These are phyloP conservation scores for Phalaenopsis equestris DNA, from an alignment of 106 monocot species.

Conservation along the genomic window DNA sequence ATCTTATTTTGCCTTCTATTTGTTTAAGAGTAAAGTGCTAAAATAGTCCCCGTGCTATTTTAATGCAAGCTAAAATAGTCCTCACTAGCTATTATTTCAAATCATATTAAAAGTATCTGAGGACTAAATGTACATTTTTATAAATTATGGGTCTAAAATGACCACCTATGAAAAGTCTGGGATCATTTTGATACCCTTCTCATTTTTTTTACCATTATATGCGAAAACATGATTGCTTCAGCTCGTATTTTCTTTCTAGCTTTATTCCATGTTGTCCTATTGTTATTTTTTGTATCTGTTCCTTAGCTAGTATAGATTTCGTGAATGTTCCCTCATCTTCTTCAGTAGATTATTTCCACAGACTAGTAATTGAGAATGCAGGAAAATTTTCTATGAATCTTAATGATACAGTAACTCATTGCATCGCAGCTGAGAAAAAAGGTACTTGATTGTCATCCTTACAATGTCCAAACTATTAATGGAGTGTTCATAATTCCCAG, in stretches of 20 bases:
- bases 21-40: too few species aligned
- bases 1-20: neutral
- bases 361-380: conserved; percentile 84
- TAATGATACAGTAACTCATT: conserved; percentile 89
- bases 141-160: too few species aligned
- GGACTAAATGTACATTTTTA: too few species aligned
- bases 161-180: too few species aligned
- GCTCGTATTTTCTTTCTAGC: neutral
- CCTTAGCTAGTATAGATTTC: conserved; percentile 71
- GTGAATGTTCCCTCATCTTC: conserved; percentile 69
- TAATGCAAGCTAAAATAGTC: too few species aligned
- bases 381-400: conserved; percentile 97
- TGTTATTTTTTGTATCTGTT: neutral
- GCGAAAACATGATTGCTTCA: neutral
- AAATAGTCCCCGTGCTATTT: too few species aligned
- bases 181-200: too few species aligned
- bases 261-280: neutral
- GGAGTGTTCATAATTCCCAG: neutral
- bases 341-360: conserved; percentile 88
- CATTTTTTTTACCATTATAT: neutral
- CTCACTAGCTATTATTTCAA: too few species aligned
- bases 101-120: too few species aligned
- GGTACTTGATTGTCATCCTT: conserved; percentile 25
- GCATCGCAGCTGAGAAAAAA: conserved; percentile 88
- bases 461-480: neutral